These are phyloP conservation scores for Puccinia polysora DNA, from an alignment of 1,284 basidiomycete genomes.

Conservation along the genomic window DNA sequence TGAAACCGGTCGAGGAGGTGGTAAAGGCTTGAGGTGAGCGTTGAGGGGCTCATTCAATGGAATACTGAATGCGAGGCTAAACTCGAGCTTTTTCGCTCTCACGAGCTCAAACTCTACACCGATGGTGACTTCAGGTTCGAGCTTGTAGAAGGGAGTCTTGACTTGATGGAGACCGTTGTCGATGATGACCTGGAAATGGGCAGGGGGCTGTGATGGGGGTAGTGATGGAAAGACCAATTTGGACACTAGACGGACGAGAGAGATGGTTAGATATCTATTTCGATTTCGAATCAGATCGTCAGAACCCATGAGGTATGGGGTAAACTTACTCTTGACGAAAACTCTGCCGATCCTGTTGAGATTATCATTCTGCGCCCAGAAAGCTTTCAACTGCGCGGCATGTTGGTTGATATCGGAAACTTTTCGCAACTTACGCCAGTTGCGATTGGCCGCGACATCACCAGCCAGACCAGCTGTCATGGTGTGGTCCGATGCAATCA, in stretches of 20 bases:
- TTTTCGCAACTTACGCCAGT: conserved; percentile 42
- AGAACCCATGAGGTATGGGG: no score
- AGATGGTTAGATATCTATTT: no score
- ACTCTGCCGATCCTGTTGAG: conserved; percentile 32
- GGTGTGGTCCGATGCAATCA: conserved; percentile 30
- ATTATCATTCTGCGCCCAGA: conserved; percentile 40
- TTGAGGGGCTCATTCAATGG: conserved; percentile 34
- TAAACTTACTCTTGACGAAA: conserved; percentile 42
- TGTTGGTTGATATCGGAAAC: conserved; percentile 43
- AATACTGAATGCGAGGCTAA: conserved; percentile 29
- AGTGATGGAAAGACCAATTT: conserved; percentile 26
- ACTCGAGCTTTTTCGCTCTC: conserved; percentile 37
- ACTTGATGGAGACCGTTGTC: conserved; percentile 40
- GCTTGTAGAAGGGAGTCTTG: conserved; percentile 24
- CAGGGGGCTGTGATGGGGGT: conserved; percentile 5
- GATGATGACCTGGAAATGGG: conserved; percentile 35
- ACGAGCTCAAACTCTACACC: conserved; percentile 40
- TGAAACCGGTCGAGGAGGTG: conserved; percentile 4
- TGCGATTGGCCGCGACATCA: conserved; percentile 37
- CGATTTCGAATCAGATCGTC: no score
- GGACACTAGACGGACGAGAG: no score
- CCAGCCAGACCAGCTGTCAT: conserved; percentile 35
- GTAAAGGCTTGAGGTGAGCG: conserved; percentile 34
- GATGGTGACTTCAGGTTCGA: conserved; percentile 31
- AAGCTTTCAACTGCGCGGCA: conserved; percentile 37